phyloP scores from a whole-genome alignment of 352 stramenopile genomes.

The Phytophthora vignae region DNA sequence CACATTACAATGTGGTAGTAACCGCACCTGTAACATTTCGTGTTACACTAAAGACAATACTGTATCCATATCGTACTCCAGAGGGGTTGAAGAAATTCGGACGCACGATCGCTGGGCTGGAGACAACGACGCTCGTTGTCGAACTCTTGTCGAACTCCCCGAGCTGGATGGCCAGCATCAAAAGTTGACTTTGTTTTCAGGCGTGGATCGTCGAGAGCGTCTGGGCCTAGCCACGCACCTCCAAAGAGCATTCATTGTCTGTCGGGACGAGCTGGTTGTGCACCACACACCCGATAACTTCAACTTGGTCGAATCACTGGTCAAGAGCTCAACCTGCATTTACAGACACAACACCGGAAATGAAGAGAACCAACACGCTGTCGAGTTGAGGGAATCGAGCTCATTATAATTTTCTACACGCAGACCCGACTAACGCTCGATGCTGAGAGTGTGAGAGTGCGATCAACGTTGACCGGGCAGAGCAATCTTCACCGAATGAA shows the following conservation, averaged over 20 bases:
- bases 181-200: slow-evolving; percentile 8
- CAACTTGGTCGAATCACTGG: slow-evolving; percentile 22
- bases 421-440: slow-evolving; percentile 1
- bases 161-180: slow-evolving; percentile 5
- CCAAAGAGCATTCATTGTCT: slow-evolving; percentile 32
- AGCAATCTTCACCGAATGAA: background rate
- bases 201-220: background rate
- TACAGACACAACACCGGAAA: background rate
- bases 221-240: slow-evolving; percentile 1
- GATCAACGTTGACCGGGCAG: background rate
- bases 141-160: background rate
- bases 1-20: background rate
- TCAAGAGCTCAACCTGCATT: background rate
- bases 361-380: background rate
- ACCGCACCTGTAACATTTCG: background rate
- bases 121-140: slow-evolving; percentile 18
- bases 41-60: background rate
- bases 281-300: background rate
- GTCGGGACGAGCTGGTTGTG: slow-evolving; percentile 8
- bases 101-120: slow-evolving; percentile 3
- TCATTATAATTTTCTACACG: slow-evolving; percentile 31
- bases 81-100: slow-evolving; percentile 8
- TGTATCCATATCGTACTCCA: slow-evolving; percentile 9
- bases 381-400: background rate
- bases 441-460: background rate